Base-by-base conservation (phyloP, 2,329 filamentous ascomycete genomes). In the Colletotrichum orchidophilum region DNA sequence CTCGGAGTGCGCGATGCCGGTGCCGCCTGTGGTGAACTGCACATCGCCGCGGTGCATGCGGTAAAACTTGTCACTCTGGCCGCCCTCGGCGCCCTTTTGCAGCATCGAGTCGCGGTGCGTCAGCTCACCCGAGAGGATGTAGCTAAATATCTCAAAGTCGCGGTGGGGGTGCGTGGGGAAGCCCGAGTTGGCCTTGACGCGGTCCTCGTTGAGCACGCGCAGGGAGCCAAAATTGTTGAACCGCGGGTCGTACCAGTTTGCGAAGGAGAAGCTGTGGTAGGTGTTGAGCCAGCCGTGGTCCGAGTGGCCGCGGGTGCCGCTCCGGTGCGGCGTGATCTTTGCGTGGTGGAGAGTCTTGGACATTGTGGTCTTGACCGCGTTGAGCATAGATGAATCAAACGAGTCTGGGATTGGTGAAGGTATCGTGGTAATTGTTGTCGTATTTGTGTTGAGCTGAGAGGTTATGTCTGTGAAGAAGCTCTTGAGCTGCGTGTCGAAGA, bases 21-120 rank as follows among this genome's bases (percentile, higher is more conserved):
- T 94, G 65, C 94, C 94, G n/a, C 93, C 94, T 15, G 92, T 95
- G 11, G 94, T 97, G 81, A 97, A 97, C 78, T 97, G 94, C 54
- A 97, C 93, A 80, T 97, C 94, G 13, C 94, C 94, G 46, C 94
- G 87, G 77, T 88, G 88, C 85, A 97, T 92, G 39, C 89, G 85
- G 77, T 86, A 93, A 78, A 93, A 94, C 75, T 89, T 85, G 78
- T 93, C 90, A 53, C 87, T 87, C 73, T 85, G 82, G 18, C 79
- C 85, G 26, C 86, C 89, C 77, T 92, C 91, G 24, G 84, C 81
- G 55, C 90, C 90, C 81, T 91, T 94, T 80, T 89, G 89, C 75
- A 94, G 88, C 91, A 97, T 95, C 72, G 90, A 93, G 82, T 97
- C 94, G 58, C 94, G 92, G 84, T 97, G 95, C 58, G 95, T 96